Conservation (phyloP, 2,329 filamentous ascomycete species). For the Colletotrichum sansevieriae region DNA sequence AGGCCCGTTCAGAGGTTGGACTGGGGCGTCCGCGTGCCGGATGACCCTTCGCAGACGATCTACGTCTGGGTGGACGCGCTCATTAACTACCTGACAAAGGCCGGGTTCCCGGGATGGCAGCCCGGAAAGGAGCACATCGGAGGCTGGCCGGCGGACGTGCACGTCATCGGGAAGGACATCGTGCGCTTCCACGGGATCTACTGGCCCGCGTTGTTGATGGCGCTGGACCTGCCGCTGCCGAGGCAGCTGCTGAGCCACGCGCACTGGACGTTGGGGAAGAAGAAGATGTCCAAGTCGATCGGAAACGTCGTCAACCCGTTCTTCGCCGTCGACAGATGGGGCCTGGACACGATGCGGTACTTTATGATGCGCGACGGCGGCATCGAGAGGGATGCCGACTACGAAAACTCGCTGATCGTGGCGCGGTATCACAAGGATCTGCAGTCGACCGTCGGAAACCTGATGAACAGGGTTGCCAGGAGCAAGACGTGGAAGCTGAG, state of each 20-base stretch:
- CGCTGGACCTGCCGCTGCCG: constrained; percentile 82
- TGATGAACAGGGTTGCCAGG: constrained; percentile 78
- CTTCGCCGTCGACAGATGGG: constrained; percentile 89
- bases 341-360: constrained; percentile 88
- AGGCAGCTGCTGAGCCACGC: constrained; percentile 87
- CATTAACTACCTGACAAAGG: constrained; percentile 90
- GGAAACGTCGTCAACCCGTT: constrained; percentile 97
- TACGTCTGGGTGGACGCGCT: constrained; percentile 99
- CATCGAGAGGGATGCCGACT: constrained; percentile 83
- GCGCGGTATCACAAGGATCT: constrained; percentile 84
- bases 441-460: constrained; percentile 83
- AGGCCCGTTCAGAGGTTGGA: constrained; percentile 80
- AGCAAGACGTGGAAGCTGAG: constrained; percentile 77
- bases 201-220: constrained; percentile 97
- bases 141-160: constrained; percentile 91
- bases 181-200: constrained; percentile 96
- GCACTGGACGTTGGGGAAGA: constrained; percentile 92
- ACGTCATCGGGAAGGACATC: constrained; percentile 97
- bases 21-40: constrained; percentile 93
- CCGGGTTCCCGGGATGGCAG: constrained; percentile 83
- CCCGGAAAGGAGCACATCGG: constrained; percentile 71
- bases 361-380: constrained; percentile 87
- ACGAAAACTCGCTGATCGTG: constrained; percentile 83
- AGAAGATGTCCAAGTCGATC: constrained; percentile 96
- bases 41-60: constrained; percentile 87